A percentile compares a stretch with the other conserved stretches of the same genome.
Conservation (phyloP, 495 filamentous ascomycete genomes). For the Penicillium canescens region DNA sequence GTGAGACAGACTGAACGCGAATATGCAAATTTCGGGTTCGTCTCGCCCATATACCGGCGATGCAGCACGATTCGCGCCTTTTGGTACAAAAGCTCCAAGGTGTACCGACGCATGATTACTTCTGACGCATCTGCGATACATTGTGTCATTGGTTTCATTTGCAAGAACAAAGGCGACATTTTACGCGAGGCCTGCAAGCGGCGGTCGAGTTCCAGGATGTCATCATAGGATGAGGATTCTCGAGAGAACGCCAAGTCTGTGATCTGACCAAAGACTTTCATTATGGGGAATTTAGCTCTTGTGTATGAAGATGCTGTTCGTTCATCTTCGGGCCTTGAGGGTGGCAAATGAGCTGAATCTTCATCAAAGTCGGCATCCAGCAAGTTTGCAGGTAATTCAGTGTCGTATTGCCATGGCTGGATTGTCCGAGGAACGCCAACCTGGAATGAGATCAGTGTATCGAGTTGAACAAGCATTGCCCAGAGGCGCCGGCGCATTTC, state of each 20-base stretch:
- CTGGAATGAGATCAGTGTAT: conserved; percentile 46
- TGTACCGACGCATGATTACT: conserved; percentile 79
- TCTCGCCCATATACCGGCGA: conserved; percentile 74
- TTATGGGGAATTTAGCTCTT: conserved; percentile 41
- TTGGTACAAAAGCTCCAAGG: conserved; percentile 77
- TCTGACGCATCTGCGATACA: conserved; percentile 72
- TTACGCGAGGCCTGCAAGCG: conserved; percentile 67
- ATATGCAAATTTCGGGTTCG: conserved; percentile 71
- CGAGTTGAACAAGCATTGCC: conserved; percentile 39
- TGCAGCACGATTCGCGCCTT: conserved; percentile 84
- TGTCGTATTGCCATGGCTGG: conserved; percentile 44
- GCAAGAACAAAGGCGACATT: conserved; percentile 68
- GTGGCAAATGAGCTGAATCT: conserved; percentile 33
- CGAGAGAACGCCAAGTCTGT: conserved; percentile 45
- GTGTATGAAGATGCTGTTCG: conserved; percentile 37
- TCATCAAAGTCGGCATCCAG: conserved; percentile 45
- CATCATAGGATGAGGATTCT: conserved; percentile 65
- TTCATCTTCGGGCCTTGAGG: conserved; percentile 35
- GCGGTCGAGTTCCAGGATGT: conserved; percentile 74
- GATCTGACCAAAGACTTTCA: conserved; percentile 45
- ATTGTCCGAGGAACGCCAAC: conserved; percentile 47
- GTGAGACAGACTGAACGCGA: conserved; percentile 81
- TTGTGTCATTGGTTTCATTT: conserved; percentile 68
- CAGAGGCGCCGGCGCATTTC: conserved; percentile 50
- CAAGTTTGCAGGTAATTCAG: conserved; percentile 42